These are phyloP conservation scores for Stevia rebaudiana DNA, from an alignment of 140 eudicot genomes.

Conservation along the genomic window DNA sequence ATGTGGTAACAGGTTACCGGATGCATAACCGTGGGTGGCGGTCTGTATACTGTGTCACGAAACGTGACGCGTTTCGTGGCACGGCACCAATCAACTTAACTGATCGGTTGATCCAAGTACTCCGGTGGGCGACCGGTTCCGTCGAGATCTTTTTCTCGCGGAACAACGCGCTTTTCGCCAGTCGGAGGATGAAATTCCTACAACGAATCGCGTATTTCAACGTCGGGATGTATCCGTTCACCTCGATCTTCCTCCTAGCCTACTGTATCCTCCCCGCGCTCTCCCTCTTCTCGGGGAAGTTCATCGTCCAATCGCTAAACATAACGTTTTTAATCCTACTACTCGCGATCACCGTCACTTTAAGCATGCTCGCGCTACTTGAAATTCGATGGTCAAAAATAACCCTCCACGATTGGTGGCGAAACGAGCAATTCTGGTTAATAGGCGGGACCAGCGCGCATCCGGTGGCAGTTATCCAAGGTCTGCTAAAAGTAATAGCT, in stretches of 20 bases:
- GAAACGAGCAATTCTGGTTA: constrained; percentile 90
- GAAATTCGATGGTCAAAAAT: constrained; percentile 81
- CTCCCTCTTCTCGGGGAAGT: constrained; percentile 76
- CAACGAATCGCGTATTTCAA: constrained; percentile 81
- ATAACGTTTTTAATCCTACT: constrained; percentile 53
- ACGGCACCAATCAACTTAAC: constrained; percentile 89
- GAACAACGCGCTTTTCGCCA: constrained; percentile 74
- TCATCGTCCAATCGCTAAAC: constrained; percentile 73
- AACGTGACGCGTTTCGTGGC: constrained; percentile 76
- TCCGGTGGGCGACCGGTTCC: constrained; percentile 90
- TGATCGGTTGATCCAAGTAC: constrained; percentile 75
- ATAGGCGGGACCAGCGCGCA: constrained; percentile 97
- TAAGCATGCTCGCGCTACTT: constrained; percentile 64
- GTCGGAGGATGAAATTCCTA: constrained; percentile 68
- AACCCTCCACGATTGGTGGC: constrained; percentile 90
- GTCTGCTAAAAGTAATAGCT: constrained; percentile 68
- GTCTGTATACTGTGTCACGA: constrained; percentile 77
- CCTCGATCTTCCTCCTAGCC: constrained; percentile 62
- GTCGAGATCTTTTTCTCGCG: constrained; percentile 80
- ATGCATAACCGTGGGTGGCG: constrained; percentile 97
- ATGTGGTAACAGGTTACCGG: constrained; percentile 80
- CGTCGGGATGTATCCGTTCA: constrained; percentile 83
- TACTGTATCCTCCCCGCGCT: constrained; percentile 80
- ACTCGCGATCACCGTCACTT: constrained; percentile 49
- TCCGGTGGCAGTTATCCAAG: constrained; percentile 85